Evolutionary conservation across 129 eudicot species (phyloP), one percentile per base, ranked within the genome.

Genomic region (Calendula officinalis): DNA sequence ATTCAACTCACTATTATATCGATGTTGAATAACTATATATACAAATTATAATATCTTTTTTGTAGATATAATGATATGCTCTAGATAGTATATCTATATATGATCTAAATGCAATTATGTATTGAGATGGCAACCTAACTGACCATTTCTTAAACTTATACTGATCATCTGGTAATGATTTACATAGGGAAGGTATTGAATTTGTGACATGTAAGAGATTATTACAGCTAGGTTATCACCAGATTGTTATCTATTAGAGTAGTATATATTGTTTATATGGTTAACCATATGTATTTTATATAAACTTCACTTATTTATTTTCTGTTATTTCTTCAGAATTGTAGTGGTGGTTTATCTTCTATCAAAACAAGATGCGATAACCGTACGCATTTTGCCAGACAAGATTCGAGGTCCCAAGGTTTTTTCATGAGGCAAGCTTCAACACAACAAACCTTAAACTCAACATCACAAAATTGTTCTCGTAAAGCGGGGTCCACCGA

Each of bases 351-450:
- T 15, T 49, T 74, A 74, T 14, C 67, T 17, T 56, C 73, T 7
- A 66, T 74, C 55, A 74, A 46, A 30, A 74, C 33, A 56, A 74
- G 78, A 74, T 60, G 59, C 12, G 78, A 66, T 49, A 74, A 74
- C 49, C 7, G 48, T 32, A 66, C 66, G 73, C 54, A 66, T 66
- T 74, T 74, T 42, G 78, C 78, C 41, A 66, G 78, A 58, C 78
- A 74, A 66, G 72, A 74, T 58, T 74, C 62, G 2, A 74, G 50
- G 61, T 66, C 78, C 78, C 78, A 57, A 74, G 67, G 73, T 48
- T 33, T 14, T 74, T 66, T 57, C 73, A 74, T 66, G 78, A 74
- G 78, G 35, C 78, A 56, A 8, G 41, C 40, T 74, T 66, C 73
- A 66, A 59, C 67, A 3, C 36, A 58, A 41, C 54, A 74, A 73